Conservation (phyloP, 805 yeast genomes). For the Sugiyamaella smithiae region DNA sequence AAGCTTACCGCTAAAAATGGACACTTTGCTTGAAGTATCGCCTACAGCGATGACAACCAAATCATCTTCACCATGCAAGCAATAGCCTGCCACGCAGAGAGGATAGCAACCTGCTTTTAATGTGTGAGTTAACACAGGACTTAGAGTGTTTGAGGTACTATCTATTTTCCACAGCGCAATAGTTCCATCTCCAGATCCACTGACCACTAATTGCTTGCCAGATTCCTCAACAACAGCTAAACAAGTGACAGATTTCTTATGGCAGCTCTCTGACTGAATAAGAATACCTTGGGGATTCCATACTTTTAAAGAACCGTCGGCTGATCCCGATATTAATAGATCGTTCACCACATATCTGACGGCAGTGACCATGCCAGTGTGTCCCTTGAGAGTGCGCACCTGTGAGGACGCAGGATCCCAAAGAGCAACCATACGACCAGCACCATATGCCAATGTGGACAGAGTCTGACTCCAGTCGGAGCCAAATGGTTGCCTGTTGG, state of each 20-base stretch:
- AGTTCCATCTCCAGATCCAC: conserved; percentile 65
- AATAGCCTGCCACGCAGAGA: conserved; percentile 24
- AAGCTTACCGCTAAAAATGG: conserved; percentile 43
- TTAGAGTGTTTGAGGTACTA: conserved; percentile 12
- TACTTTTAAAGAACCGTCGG: conserved; percentile 59
- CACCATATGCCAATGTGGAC: conserved; percentile 25
- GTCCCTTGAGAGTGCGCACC: conserved; percentile 21
- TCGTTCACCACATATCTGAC: conserved; percentile 55
- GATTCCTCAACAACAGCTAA: conserved; percentile 41
- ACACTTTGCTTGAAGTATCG: conserved; percentile 43
- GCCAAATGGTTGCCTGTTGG: conserved; percentile 27
- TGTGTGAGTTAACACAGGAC: conserved; percentile 10
- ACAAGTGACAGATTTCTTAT: conserved; percentile 52
- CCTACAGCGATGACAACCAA: conserved; percentile 31
- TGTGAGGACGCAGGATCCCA: conserved; percentile 23
- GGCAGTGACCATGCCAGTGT: conserved; percentile 55
- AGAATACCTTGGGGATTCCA: conserved; percentile 45
- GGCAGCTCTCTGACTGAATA: conserved; percentile 39
- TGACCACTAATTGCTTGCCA: conserved; percentile 39
- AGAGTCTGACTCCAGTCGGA: conserved; percentile 20
- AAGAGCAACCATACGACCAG: conserved; percentile 23
- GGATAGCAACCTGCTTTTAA: conserved; percentile 29
- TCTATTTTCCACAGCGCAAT: conserved; percentile 49
- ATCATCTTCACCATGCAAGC: conserved; percentile 17
- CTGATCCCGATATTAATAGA: conserved; percentile 58